Evolutionary conservation across 306 rosid species (phyloP).

Genomic region (Inga laurina): DNA sequence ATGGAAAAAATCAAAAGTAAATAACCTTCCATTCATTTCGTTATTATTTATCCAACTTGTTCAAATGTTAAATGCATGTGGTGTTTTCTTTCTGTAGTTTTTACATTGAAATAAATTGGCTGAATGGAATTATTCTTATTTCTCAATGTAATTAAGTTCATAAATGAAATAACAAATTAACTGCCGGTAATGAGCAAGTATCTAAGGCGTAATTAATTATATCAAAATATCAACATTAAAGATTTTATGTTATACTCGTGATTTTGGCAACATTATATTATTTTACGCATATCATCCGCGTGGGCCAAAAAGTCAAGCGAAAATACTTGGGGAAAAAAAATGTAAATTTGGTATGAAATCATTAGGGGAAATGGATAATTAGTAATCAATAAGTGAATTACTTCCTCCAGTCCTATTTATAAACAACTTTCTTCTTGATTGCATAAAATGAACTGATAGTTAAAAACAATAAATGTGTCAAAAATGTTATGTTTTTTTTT

Average conservation of each 20-base stretch:
- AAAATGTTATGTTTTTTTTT: no score
- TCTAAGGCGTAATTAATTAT: slow-evolving; percentile 9
- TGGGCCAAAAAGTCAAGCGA: not conserved
- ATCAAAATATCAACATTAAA: not conserved
- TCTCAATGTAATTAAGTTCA: not conserved
- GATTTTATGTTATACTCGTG: not conserved
- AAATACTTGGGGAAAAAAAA: not conserved
- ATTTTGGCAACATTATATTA: slow-evolving; percentile 11
- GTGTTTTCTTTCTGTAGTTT: not conserved
- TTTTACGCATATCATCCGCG: not conserved
- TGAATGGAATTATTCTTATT: not conserved
- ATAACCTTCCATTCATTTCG: not conserved
- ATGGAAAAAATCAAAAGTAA: not conserved
- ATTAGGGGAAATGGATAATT: not conserved
- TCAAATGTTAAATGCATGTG: not conserved
- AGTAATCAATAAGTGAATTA: not conserved
- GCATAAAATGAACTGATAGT: no score
- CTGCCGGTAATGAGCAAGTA: not conserved
- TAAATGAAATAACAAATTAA: not conserved
- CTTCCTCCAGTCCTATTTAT: no score
- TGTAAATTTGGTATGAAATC: not conserved
- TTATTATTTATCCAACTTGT: not conserved
- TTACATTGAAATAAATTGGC: not conserved
- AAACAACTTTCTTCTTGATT: no score
- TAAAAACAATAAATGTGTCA: no score